phyloP scores from a whole-genome alignment of 2,329 filamentous ascomycete genomes.

The Xylaria sp. region DNA sequence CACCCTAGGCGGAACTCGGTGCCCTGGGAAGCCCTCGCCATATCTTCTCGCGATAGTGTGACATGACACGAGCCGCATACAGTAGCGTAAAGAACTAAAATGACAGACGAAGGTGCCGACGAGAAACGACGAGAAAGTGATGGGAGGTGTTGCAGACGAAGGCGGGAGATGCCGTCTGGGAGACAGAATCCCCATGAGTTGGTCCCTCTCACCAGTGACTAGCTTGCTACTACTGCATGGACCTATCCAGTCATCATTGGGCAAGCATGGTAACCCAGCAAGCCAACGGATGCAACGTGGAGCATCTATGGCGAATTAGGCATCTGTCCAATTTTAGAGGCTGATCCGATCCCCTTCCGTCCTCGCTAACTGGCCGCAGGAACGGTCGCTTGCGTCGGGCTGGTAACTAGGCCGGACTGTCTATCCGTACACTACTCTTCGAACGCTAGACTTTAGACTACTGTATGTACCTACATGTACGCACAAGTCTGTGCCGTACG shows the following conservation, averaged over 20 bases:
- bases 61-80: not conserved
- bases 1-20: too few relatives aligned
- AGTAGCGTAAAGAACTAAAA: not conserved
- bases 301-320: slow-evolving; percentile 8
- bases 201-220: too few relatives aligned
- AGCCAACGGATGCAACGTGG: slow-evolving; percentile 15
- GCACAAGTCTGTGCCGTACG: not conserved
- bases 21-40: not conserved
- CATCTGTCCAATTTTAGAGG: slow-evolving; percentile 9
- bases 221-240: too few relatives aligned
- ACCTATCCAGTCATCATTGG: not conserved
- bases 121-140: too few relatives aligned
- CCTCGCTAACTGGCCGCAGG: slow-evolving; percentile 18
- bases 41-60: not conserved
- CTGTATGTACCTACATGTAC: not conserved
- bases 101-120: not conserved
- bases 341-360: slow-evolving; percentile 20
- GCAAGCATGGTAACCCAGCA: not conserved
- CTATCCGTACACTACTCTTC: too few relatives aligned
- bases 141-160: not conserved
- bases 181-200: not conserved
- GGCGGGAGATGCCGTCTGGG: not conserved
- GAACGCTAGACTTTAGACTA: too few relatives aligned
- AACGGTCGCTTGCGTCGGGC: slow-evolving; percentile 11
- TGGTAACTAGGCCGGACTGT: too few relatives aligned